phyloP scores from a whole-genome alignment of 2,329 filamentous ascomycete species.

The Fusarium sp. region DNA sequence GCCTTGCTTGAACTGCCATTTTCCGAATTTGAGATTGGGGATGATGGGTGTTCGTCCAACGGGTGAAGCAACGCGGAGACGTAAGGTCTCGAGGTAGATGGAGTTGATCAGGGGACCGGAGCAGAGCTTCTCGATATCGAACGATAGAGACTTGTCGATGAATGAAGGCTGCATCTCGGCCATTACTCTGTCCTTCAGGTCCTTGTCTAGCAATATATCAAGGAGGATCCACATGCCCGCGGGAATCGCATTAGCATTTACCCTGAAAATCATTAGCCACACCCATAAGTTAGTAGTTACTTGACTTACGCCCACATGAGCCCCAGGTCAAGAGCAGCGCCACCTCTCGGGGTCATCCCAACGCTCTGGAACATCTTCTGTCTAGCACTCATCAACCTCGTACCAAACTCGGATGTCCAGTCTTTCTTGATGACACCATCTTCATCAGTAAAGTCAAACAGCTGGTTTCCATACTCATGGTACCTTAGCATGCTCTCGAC shows the following conservation, averaged over 20 bases:
- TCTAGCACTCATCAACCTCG: constrained; percentile 41
- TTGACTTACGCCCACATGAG: constrained; percentile 35
- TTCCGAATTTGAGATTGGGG: constrained; percentile 33
- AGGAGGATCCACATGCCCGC: constrained; percentile 37
- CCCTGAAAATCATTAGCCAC: not conserved
- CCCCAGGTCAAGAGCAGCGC: constrained; percentile 36
- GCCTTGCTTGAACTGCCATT: constrained; percentile 29
- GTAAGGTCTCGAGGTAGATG: constrained; percentile 49
- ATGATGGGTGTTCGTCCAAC: constrained; percentile 33
- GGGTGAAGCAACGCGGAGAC: constrained; percentile 39
- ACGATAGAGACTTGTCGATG: not conserved
- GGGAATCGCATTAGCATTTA: constrained; percentile 36
- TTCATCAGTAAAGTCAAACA: constrained; percentile 8
- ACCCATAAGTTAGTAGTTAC: accelerated
- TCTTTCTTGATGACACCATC: constrained; percentile 7
- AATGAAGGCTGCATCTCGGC: constrained; percentile 29
- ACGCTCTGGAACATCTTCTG: constrained; percentile 26
- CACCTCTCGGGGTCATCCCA: constrained; percentile 19
- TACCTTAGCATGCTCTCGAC: constrained; percentile 15
- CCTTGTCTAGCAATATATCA: constrained; percentile 15
- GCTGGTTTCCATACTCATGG: constrained; percentile 11
- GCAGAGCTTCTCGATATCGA: constrained; percentile 34
- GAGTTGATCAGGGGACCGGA: constrained; percentile 46
- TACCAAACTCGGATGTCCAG: constrained; percentile 38
- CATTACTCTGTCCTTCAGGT: constrained; percentile 12